phyloP scores from a whole-genome alignment of 768 basidiomycete genomes.

The Panellus pusillus region DNA sequence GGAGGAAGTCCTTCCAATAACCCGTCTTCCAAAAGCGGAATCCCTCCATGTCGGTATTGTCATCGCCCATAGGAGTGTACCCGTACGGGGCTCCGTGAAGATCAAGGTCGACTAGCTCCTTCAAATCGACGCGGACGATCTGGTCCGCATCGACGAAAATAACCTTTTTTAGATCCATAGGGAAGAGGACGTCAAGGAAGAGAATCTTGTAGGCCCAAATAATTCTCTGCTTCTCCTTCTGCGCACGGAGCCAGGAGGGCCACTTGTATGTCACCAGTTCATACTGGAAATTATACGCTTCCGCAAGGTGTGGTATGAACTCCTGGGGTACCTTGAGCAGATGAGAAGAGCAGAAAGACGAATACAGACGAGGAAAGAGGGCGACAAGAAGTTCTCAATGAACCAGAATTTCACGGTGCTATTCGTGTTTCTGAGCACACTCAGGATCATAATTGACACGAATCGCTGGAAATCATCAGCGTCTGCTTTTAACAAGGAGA shows the following conservation, averaged over 20 bases:
- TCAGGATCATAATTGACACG: slow-evolving; percentile 96
- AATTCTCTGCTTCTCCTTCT: slow-evolving; percentile 96
- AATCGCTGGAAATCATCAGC: slow-evolving; percentile 64
- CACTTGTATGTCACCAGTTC: slow-evolving; percentile 99
- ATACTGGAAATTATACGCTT: slow-evolving; percentile 92
- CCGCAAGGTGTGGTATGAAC: slow-evolving; percentile 91
- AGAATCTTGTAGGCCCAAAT: slow-evolving; percentile 99
- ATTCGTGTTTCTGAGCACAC: slow-evolving; percentile 91
- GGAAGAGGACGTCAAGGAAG: slow-evolving; percentile 98
- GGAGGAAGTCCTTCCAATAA: slow-evolving; percentile 88
- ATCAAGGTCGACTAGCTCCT: slow-evolving; percentile 92
- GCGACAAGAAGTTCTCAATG: slow-evolving; percentile 98
- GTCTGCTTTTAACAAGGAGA: not conserved
- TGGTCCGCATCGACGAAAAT: slow-evolving; percentile 99
- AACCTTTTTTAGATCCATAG: slow-evolving; percentile 98
- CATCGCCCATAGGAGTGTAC: slow-evolving; percentile 97
- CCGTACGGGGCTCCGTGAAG: slow-evolving; percentile 92
- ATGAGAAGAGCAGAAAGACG: not conserved
- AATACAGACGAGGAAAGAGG: slow-evolving; percentile 81
- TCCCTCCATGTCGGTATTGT: slow-evolving; percentile 93
- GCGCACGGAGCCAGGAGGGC: slow-evolving; percentile 97
- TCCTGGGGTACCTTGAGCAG: slow-evolving; percentile 48
- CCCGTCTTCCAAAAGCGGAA: slow-evolving; percentile 99
- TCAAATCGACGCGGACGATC: slow-evolving; percentile 94
- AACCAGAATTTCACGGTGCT: slow-evolving; percentile 99